These are phyloP conservation scores for Suillus paluster DNA, from an alignment of 768 basidiomycete species.

Conservation along the genomic window DNA sequence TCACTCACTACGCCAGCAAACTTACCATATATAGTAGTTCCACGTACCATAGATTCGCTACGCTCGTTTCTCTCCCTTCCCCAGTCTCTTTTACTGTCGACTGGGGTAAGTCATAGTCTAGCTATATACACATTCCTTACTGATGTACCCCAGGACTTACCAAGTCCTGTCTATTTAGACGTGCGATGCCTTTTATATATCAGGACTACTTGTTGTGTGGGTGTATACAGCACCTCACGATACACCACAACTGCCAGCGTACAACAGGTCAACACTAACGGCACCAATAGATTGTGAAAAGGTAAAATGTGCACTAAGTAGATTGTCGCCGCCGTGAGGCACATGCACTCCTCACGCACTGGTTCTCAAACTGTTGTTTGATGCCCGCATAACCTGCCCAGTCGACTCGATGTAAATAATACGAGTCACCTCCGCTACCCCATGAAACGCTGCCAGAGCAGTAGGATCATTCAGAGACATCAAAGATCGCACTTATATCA, in stretches of 20 bases:
- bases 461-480: conserved; percentile 70
- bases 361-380: conserved; percentile 57
- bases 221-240: not conserved
- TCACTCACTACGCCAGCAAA: too few relatives aligned
- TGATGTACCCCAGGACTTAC: too few relatives aligned
- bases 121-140: too few relatives aligned
- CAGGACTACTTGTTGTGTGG: not conserved
- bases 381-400: conserved; percentile 69
- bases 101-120: too few relatives aligned
- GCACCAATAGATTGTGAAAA: not conserved
- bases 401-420: conserved; percentile 80
- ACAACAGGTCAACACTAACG: not conserved
- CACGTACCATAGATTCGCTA: too few relatives aligned
- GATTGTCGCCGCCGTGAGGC: conserved; percentile 26
- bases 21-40: too few relatives aligned
- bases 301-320: not conserved
- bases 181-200: too few relatives aligned
- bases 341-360: conserved; percentile 34
- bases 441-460: conserved; percentile 81
- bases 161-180: too few relatives aligned
- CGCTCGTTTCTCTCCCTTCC: too few relatives aligned
- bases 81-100: too few relatives aligned
- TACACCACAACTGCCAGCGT: not conserved
- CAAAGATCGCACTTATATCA: conserved; percentile 83
- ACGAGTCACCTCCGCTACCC: conserved; percentile 71